Percentiles rank a stretch among this genome's conserved stretches.
Evolutionary conservation across 139 green algal species (phyloP).

Genomic region (Closterium sp.): DNA sequence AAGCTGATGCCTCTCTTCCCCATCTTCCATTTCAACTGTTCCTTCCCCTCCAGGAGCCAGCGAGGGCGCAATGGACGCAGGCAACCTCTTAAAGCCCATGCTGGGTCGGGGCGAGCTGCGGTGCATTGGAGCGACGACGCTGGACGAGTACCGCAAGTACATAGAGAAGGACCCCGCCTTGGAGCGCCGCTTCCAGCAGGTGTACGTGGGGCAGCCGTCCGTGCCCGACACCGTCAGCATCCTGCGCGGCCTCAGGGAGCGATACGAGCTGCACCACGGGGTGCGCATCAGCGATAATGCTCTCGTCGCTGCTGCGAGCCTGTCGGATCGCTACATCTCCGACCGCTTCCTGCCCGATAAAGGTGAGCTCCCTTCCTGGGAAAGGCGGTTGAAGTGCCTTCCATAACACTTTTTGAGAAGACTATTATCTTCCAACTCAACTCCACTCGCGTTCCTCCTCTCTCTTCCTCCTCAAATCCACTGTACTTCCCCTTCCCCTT

Average conservation of each 20-base stretch:
- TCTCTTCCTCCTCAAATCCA: slow-evolving; percentile 11
- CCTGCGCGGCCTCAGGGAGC: slow-evolving; percentile 88
- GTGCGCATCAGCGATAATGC: slow-evolving; percentile 92
- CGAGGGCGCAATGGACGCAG: slow-evolving; percentile 87
- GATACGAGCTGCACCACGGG: slow-evolving; percentile 97
- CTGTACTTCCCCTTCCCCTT: background rate
- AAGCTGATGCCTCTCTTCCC: background rate
- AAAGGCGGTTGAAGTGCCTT: no score
- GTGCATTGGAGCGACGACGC: slow-evolving; percentile 95
- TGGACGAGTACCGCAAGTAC: slow-evolving; percentile 98
- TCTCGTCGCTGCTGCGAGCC: slow-evolving; percentile 90
- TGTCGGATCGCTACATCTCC: slow-evolving; percentile 93
- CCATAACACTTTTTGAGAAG: background rate
- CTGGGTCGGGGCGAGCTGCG: slow-evolving; percentile 91
- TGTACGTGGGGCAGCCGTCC: slow-evolving; percentile 89
- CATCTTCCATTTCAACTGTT: background rate
- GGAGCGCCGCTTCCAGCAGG: slow-evolving; percentile 93
- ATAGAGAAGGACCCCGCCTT: slow-evolving; percentile 99
- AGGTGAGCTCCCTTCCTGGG: slow-evolving; percentile 28
- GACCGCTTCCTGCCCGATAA: slow-evolving; percentile 91
- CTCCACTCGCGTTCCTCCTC: background rate
- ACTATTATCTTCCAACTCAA: background rate
- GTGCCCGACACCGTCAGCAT: slow-evolving; percentile 94
- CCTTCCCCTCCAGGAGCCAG: slow-evolving; percentile 33
- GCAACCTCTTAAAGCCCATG: slow-evolving; percentile 95